Conservation (phyloP, 2,329 filamentous ascomycete genomes). For the Pochonia chlamydosporia region DNA sequence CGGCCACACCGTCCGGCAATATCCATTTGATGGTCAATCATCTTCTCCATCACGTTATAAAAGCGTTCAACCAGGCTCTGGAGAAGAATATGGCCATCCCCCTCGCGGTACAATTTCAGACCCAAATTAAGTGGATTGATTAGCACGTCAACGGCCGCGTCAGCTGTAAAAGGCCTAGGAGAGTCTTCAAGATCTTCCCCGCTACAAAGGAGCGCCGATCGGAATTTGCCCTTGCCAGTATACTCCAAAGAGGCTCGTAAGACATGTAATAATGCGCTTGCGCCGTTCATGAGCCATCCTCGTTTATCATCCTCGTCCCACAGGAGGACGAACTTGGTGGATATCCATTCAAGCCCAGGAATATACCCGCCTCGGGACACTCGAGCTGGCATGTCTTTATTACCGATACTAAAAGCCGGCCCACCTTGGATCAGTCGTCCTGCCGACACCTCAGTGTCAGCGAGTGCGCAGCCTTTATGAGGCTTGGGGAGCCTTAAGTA, state of each 20-base stretch:
- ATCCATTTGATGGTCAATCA: neutral
- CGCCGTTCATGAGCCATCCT: conserved; percentile 24
- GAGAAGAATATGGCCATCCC: neutral
- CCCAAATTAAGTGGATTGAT: neutral
- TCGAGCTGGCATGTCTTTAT: neutral
- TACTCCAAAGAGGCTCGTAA: conserved; percentile 14
- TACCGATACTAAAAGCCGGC: neutral
- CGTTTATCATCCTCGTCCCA: conserved; percentile 21
- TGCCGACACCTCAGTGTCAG: neutral
- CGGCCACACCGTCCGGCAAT: conserved; percentile 8
- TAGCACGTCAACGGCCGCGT: neutral
- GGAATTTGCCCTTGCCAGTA: conserved; percentile 4
- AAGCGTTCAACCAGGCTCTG: neutral
- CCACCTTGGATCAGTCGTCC: neutral
- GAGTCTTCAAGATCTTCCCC: neutral
- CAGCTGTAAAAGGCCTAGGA: neutral
- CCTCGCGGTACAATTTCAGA: neutral
- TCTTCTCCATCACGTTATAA: neutral
- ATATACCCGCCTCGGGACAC: neutral
- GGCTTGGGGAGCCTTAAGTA: conserved; percentile 2
- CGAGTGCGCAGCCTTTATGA: neutral
- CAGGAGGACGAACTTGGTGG: conserved; percentile 14
- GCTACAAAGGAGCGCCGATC: neutral
- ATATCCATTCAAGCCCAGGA: conserved; percentile 9
- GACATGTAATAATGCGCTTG: conserved; percentile 18